Evolutionary conservation across 2,329 filamentous ascomycete species (phyloP).

Genomic region (Pseudopyricularia javanii): DNA sequence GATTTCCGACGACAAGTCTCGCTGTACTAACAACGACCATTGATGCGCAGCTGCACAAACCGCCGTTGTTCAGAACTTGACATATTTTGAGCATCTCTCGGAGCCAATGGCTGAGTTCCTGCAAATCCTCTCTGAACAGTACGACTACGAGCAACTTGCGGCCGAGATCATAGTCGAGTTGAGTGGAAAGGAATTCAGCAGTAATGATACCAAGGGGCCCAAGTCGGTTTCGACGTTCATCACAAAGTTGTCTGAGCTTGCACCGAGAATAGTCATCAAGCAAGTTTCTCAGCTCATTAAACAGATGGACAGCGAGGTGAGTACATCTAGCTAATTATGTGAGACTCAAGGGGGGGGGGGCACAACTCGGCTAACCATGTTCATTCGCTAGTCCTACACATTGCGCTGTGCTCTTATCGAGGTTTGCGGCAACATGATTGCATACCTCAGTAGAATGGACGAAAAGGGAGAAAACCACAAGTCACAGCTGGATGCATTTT

Average conservation of each 20-base stretch:
- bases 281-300: conserved; percentile 95
- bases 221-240: conserved; percentile 95
- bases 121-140: conserved; percentile 90
- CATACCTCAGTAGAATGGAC: conserved; percentile 79
- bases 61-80: conserved; percentile 92
- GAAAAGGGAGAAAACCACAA: conserved; percentile 89
- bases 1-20: conserved; percentile 8
- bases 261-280: conserved; percentile 85
- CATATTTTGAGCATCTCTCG: conserved; percentile 97
- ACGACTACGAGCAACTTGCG: conserved; percentile 89
- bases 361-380: too few relatives aligned
- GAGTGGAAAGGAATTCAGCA: conserved; percentile 96
- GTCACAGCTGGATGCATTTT: conserved; percentile 90
- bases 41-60: conserved; percentile 68
- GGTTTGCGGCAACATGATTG: conserved; percentile 91
- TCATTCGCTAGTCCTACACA: conserved; percentile 60
- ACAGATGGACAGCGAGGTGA: conserved; percentile 73
- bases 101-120: conserved; percentile 98
- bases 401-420: conserved; percentile 89
- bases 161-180: conserved; percentile 90
- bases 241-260: conserved; percentile 82
- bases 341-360: neutral
- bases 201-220: conserved; percentile 86
- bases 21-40: conserved; percentile 7
- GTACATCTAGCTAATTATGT: neutral